These are phyloP conservation scores for Quercus parvula DNA, from an alignment of 306 rosid genomes.

Conservation along the genomic window DNA sequence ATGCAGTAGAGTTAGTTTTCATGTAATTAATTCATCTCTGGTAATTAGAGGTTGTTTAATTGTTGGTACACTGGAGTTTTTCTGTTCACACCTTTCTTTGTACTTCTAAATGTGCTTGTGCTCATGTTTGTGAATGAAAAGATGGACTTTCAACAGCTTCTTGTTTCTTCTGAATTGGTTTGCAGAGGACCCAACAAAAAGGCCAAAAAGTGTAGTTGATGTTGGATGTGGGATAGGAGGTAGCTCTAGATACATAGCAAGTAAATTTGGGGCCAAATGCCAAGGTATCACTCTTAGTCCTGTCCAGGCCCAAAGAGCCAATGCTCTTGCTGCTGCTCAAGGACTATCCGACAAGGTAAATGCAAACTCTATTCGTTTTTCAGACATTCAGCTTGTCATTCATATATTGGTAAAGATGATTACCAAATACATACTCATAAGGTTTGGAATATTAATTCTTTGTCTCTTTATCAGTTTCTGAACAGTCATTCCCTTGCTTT, in stretches of 20 bases:
- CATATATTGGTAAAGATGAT: not conserved
- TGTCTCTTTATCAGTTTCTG: not conserved
- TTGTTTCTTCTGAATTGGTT: not conserved
- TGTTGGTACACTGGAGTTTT: not conserved
- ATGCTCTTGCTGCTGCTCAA: constrained; percentile 67
- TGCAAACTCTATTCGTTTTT: not conserved
- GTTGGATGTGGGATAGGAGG: constrained; percentile 99
- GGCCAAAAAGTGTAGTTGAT: constrained; percentile 59
- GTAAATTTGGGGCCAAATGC: constrained; percentile 55
- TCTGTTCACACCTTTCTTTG: not conserved
- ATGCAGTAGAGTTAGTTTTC: not conserved
- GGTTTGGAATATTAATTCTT: not conserved
- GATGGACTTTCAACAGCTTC: not conserved
- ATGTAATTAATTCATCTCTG: not conserved
- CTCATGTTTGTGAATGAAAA: not conserved
- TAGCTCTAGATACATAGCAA: constrained; percentile 76
- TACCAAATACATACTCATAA: not conserved
- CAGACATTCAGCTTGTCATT: not conserved
- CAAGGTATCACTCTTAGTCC: constrained; percentile 84
- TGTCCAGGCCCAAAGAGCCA: constrained; percentile 83
- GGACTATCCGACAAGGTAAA: constrained; percentile 55
- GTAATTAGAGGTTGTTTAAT: not conserved
- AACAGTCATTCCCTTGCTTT: not conserved
- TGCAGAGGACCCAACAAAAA: constrained; percentile 19
- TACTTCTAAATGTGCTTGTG: not conserved